Evolutionary conservation across 2,329 filamentous ascomycete genomes (phyloP), one percentile per base, ranked within the genome.

Genomic region (Didymella lethalis): DNA sequence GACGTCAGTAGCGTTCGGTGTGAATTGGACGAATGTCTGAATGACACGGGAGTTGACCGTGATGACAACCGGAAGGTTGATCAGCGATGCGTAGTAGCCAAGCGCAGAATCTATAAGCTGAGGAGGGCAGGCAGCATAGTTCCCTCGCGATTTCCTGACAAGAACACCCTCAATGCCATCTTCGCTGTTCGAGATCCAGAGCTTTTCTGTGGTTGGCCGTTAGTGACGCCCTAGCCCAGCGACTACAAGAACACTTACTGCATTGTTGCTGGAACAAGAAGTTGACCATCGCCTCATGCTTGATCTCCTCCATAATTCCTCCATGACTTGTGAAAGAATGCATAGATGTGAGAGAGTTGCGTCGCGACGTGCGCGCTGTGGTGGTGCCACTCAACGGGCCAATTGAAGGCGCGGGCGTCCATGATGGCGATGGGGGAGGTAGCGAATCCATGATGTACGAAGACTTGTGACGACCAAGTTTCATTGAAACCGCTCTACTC

Each of bases 201-300:
- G 82, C 61, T 87, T 85, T 12, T 59, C 60, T 57, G 25, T 36
- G 29, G 47, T 54, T 41, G 40, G 6, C 32, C 40, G 47, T 59
- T 51, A 59, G 51, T 51, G 41, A 43, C 26, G 46, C 50, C 47
- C 56, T 54, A 48, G 34, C 16, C 4, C 40, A 38, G 41, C 34
- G 43, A 46, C 26, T 36, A 48, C 57, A 25, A 36, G 25, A 55
- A 60, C 32, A 64, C 62, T 62, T 53, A 64, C 62, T 85, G 70
- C 89, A 92, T 77, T 92, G 90, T 73, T 93, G 89, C 75, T 93
- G 90, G 76, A 92, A 92, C 26, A 93, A 81, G 74, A 91, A 92
- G 77, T 91, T 92, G 60, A 91, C 89, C 90, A 93, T 93, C 61
- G 93, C 88, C 75, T 93, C 90, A 70, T 92, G 88, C 76, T 90